Base-by-base conservation (phyloP, 106 monocot genomes). In the Posidonia australis region DNA sequence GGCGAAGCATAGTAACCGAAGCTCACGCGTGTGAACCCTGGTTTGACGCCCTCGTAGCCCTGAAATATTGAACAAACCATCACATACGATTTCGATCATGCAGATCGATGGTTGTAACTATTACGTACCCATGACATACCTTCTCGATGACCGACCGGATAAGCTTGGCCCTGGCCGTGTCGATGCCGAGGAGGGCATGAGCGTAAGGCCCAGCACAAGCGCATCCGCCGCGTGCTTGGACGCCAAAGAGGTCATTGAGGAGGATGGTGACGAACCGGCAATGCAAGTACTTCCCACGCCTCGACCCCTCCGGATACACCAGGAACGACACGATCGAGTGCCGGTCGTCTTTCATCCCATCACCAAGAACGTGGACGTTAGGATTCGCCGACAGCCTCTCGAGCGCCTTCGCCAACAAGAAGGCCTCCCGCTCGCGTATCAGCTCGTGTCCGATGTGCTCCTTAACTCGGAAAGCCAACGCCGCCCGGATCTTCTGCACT, bases 151-250 rank as follows among this genome's bases (percentile, higher is more conserved):
- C 74, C 11, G 70, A 65, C 44, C 70, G 69, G 66, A 84, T 65
- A 62, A 59, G 58, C 7, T 65, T 54, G 16, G 88, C 67, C 0
- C 46, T 67, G 1, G 48, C 71, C 0, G 13, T 23, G 10, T n/a
- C 64, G 18, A 88, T 71, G 11, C 71, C 76, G 48, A 88, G 84
- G 19, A 88, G 79, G 18, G 52, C 43, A 70, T 88, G 88, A 13
- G 70, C 84, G 46, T 88, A 88, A 6, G 88, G 88, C 18, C 88
- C 81, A 1, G 88, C 88, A 54, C 89, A 89, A 16, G 82, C 64
- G 67, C 89, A 88, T 1, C 87, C 87, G 2, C 80, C 87, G 30
- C 86, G 81, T 10, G 77, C 77, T 51, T 88, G 88, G 62, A 88
- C 58, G 18, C 88, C 88, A 57, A 88, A 84, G 67, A 88, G 53